Percentiles rank a stretch among this genome's conserved stretches.
These are phyloP conservation scores for Neurospora discreta DNA, from an alignment of 495 filamentous ascomycete genomes.

Conservation along the genomic window DNA sequence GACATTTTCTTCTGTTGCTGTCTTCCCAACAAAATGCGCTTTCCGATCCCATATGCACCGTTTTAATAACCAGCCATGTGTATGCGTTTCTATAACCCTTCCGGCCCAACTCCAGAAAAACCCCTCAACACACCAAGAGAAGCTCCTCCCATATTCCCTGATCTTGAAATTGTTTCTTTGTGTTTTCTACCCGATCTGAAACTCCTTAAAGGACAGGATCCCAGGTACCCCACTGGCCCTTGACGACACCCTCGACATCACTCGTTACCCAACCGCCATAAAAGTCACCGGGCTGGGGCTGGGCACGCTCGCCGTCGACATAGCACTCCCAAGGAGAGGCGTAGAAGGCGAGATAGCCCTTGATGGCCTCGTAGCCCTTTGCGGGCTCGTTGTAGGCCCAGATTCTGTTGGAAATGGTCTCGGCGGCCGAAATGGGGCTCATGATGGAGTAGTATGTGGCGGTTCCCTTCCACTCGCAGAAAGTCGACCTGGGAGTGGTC, in stretches of 20 bases:
- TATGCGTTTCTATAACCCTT: background rate
- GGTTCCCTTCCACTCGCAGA: constrained; percentile 47
- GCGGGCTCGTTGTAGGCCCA: constrained; percentile 46
- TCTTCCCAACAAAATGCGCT: background rate
- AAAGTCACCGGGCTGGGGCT: constrained; percentile 46
- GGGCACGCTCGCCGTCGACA: constrained; percentile 48
- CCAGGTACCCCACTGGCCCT: constrained; percentile 37
- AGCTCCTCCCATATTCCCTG: background rate
- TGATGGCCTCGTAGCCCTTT: constrained; percentile 34
- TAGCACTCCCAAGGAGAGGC: constrained; percentile 48
- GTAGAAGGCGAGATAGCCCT: constrained; percentile 42
- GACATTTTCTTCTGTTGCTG: background rate
- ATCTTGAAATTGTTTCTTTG: background rate
- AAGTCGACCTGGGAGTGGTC: constrained; percentile 32
- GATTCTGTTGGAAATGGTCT: constrained; percentile 35
- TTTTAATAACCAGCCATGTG: background rate
- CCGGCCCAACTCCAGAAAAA: background rate
- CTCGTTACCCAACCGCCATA: constrained; percentile 49
- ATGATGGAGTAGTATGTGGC: constrained; percentile 41
- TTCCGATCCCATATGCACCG: background rate
- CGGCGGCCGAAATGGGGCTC: constrained; percentile 20
- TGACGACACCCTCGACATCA: constrained; percentile 44
- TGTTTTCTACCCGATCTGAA: background rate
- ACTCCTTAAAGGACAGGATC: constrained; percentile 13
- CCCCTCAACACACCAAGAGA: background rate